Evolutionary conservation across 1,139 yeast genomes (phyloP), one percentile per base, ranked within the genome.

Genomic region (Scheffersomyces cryptocercus): DNA sequence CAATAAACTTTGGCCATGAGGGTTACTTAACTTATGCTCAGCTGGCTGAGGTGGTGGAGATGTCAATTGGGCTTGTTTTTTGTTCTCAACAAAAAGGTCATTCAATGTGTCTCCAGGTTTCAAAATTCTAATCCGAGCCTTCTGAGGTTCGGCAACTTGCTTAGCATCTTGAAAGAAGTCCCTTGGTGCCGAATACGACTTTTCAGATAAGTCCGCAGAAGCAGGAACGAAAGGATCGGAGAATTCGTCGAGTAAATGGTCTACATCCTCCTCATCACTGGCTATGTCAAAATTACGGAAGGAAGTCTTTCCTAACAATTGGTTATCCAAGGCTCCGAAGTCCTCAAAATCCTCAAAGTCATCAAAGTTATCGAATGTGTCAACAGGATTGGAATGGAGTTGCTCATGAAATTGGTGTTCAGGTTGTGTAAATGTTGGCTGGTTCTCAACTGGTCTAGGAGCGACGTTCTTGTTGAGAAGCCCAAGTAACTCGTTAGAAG

Each of bases 311-410:
- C 48, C 47, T 39, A 44, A 33, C 44, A 51, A 40, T 41, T 50
- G 41, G 16, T 59, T 59, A 39, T 64, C 56, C 38, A 62, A 53
- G 29, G 58, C 60, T 28, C 61, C 65, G 45, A 57, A 61, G 37
- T 65, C 68, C 35, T 65, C 67, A 41, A 58, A 65, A 41, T 69
- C 68, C 37, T 68, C 73, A 48, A 71, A 70, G 44, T 70, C 67
- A 32, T 70, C 75, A 43, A 68, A 67, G 35, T 57, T 52, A 38
- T 62, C 64, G 29, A 55, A 56, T 14, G 35, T 10, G 35, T 31
- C 20, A 15, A 13, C 35, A 20, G 32, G 20, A 8, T 28, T 38
- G 9, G 20, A 29, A 13, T 24, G 12, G 14, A n/a, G 24, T 9
- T 36, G 45, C 51, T 15, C 45, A 52, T 28, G 45, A 47, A 28